Base-by-base conservation (phyloP, 2,329 filamentous ascomycete genomes). In the Penicillium sclerotiorum region DNA sequence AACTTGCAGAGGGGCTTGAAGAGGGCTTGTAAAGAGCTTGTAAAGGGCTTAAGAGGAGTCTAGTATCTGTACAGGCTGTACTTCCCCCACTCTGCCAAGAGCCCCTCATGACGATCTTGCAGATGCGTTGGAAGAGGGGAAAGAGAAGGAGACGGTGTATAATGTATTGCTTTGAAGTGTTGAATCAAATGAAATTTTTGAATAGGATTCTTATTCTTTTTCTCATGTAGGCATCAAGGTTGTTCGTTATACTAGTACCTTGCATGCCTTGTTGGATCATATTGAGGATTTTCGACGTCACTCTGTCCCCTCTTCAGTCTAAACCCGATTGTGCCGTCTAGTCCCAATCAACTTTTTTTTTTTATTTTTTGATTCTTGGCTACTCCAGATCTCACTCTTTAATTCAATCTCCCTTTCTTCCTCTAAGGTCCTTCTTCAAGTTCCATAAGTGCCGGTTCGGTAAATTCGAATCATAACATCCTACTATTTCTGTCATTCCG, bases 91-190 rank as follows among this genome's bases (percentile, higher is more conserved):
- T 43, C 41, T 30, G 59, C 58, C 60, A 60, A 62, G 56, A 39
- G 47, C 59, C 56, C 56, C 59, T 59, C 59, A 52, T 58, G 48
- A 50, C 38, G 55, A 55, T 58, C 49, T 11, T n/a, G 33, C 22
- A 22, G 18, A 37, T 38, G 22, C 15, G 45, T 40, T 39, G 50
- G 23, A n/a, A n/a, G n/a, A n/a, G 33, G 42, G 37, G 36, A 42
- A 22, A 36, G 11, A 39, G 17, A 27, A 15, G 37, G 21, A 43
- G 22, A 32, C n/a, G 41, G 23, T n/a, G n/a, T n/a, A n/a, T n/a
- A n/a, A n/a, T n/a, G n/a, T n/a, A n/a, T n/a, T n/a, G n/a, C n/a
- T n/a, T n/a, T n/a, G n/a, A n/a, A n/a, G n/a, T n/a, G n/a, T n/a
- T n/a, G n/a, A n/a, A n/a, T n/a, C n/a, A n/a, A n/a, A n/a, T n/a